Conservation (phyloP, 2,329 filamentous ascomycete species). For the Rachicladosporium sp. region DNA sequence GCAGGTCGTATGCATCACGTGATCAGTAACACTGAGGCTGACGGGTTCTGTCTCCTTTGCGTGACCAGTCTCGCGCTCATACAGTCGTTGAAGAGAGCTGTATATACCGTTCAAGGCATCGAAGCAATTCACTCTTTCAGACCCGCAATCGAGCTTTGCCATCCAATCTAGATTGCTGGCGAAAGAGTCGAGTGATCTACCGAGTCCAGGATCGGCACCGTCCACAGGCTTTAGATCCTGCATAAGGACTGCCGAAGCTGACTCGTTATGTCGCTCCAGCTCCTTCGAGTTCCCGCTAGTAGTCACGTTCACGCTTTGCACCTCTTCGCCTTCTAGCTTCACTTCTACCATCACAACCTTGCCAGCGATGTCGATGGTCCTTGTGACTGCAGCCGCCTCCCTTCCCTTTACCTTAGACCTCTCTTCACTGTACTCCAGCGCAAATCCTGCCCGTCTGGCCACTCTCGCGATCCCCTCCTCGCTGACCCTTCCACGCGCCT, state of each 20-base stretch:
- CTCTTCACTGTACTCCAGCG: slow-evolving; percentile 8
- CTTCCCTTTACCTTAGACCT: slow-evolving; percentile 7
- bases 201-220: no score
- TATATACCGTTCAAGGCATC: slow-evolving; percentile 65
- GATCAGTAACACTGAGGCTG: background rate
- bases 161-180: slow-evolving; percentile 59
- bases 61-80: slow-evolving; percentile 47
- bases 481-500: slow-evolving; percentile 57
- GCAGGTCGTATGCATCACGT: slow-evolving; percentile 48
- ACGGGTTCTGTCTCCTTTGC: background rate
- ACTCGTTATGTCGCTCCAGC: no score
- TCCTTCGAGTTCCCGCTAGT: no score
- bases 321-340: no score
- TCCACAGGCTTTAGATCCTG: no score
- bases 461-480: slow-evolving; percentile 64
- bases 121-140: slow-evolving; percentile 59
- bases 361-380: no score
- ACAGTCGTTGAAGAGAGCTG: slow-evolving; percentile 55
- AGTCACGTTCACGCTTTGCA: no score
- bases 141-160: slow-evolving; percentile 57
- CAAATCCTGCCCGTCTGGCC: slow-evolving; percentile 53
- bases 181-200: slow-evolving; percentile 47
- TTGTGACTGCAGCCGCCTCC: slow-evolving; percentile 1
- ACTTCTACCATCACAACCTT: no score
- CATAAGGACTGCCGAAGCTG: no score